A percentile compares a stretch with the other conserved stretches of the same genome.
phyloP scores from a whole-genome alignment of 129 eudicot genomes.

The Daucus carota region DNA sequence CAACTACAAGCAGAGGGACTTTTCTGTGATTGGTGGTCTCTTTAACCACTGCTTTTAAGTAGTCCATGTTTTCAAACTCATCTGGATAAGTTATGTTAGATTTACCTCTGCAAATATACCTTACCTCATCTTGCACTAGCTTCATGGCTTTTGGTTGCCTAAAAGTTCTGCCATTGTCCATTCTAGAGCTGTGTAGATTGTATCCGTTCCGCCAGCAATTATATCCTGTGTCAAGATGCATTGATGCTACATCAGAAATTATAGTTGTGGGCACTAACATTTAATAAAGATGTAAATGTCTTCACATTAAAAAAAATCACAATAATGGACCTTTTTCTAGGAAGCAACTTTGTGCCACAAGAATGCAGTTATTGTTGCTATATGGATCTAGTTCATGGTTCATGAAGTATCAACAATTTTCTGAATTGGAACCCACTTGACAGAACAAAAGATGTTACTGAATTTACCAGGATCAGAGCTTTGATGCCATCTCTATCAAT shows the following conservation, averaged over 20 bases:
- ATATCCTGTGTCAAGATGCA: conserved; percentile 15
- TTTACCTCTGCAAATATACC: conserved; percentile 6
- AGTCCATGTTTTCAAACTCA: conserved; percentile 8
- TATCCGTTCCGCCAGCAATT: conserved; percentile 14
- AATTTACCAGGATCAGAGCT: conserved; percentile 26
- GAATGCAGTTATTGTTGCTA: too few relatives aligned
- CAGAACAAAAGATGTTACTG: too few relatives aligned
- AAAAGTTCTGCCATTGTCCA: conserved; percentile 14
- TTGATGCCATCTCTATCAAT: conserved; percentile 20
- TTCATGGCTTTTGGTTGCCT: conserved; percentile 13
- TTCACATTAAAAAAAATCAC: too few relatives aligned
- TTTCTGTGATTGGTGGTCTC: conserved; percentile 1
- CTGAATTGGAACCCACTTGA: not conserved
- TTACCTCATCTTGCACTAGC: conserved; percentile 1
- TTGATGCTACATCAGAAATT: not conserved
- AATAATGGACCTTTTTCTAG: too few relatives aligned
- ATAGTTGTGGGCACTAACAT: too few relatives aligned
- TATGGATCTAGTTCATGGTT: too few relatives aligned
- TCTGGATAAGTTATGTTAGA: not conserved
- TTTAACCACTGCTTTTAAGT: conserved; percentile 13
- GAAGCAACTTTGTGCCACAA: too few relatives aligned
- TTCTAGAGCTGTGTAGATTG: conserved; percentile 12
- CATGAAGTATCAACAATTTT: too few relatives aligned
- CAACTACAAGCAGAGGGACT: conserved; percentile 2
- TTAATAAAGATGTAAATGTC: too few relatives aligned